These are phyloP conservation scores for Saccharomycopsis sp. DNA, from an alignment of 805 yeast genomes.

Conservation along the genomic window DNA sequence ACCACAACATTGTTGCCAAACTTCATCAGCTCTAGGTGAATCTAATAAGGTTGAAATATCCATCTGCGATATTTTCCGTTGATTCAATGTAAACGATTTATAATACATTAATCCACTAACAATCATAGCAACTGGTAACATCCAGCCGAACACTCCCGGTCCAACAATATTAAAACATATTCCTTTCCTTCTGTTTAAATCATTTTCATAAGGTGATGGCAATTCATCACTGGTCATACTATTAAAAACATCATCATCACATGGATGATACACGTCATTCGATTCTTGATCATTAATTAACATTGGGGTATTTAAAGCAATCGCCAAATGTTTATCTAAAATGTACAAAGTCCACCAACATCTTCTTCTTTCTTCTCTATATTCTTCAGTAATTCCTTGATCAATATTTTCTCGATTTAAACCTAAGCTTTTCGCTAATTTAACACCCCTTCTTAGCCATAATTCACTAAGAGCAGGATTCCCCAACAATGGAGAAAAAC, in stretches of 20 bases:
- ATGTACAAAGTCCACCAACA: constrained; percentile 37
- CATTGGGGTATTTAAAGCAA: constrained; percentile 32
- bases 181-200: constrained; percentile 26
- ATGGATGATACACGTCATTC: constrained; percentile 28
- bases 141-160: constrained; percentile 34
- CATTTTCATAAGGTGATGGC: constrained; percentile 26
- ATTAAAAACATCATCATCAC: constrained; percentile 27
- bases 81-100: constrained; percentile 5
- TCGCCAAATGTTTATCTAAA: constrained; percentile 33
- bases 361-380: constrained; percentile 33
- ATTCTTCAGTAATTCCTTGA: constrained; percentile 25
- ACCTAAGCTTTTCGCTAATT: constrained; percentile 8
- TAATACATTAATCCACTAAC: constrained; percentile 25
- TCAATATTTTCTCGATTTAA: constrained; percentile 10
- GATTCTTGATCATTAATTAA: constrained; percentile 30
- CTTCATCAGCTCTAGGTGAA: not conserved
- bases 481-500: constrained; percentile 17
- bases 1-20: not conserved
- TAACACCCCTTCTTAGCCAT: constrained; percentile 14
- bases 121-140: constrained; percentile 30
- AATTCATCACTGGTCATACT: constrained; percentile 20
- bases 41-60: constrained; percentile 2
- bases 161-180: constrained; percentile 26
- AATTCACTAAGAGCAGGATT: constrained; percentile 9
- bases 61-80: constrained; percentile 6